phyloP scores from a whole-genome alignment of 495 filamentous ascomycete genomes.

The Letharia lupina region DNA sequence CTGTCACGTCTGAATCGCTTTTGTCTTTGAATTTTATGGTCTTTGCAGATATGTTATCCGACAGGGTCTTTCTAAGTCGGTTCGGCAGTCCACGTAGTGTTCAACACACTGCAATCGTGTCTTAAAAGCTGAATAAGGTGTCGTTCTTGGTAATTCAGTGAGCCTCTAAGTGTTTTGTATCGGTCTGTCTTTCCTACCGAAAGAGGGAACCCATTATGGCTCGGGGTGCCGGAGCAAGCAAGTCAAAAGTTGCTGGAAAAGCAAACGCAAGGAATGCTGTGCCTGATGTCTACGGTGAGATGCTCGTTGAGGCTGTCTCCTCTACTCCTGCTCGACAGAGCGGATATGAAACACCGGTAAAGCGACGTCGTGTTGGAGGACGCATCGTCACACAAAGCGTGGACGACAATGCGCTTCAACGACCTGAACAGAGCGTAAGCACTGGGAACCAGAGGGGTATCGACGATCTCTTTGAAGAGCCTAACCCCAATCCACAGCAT shows the following conservation, averaged over 20 bases:
- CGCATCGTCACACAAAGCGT: slow-evolving; percentile 21
- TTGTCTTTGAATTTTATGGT: background rate
- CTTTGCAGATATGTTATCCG: background rate
- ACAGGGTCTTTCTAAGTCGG: background rate
- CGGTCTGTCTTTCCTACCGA: background rate
- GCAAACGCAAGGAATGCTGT: slow-evolving; percentile 27
- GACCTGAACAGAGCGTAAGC: slow-evolving; percentile 5
- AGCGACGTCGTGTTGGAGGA: slow-evolving; percentile 38
- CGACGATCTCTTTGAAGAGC: slow-evolving; percentile 18
- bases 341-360: slow-evolving; percentile 33
- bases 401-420: slow-evolving; percentile 9
- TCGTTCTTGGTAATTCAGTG: background rate
- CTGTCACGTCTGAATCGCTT: background rate
- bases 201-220: background rate
- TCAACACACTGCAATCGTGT: background rate
- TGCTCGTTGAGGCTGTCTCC: slow-evolving; percentile 56
- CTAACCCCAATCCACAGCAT: slow-evolving; percentile 25
- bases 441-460: slow-evolving; percentile 25
- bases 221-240: background rate
- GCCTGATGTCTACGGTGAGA: slow-evolving; percentile 54
- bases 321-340: slow-evolving; percentile 30
- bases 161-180: background rate
- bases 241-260: background rate
- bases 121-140: background rate
- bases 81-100: too few relatives aligned